phyloP scores from a whole-genome alignment of 2,329 filamentous ascomycete genomes.

The Nannizzia gypsea region DNA sequence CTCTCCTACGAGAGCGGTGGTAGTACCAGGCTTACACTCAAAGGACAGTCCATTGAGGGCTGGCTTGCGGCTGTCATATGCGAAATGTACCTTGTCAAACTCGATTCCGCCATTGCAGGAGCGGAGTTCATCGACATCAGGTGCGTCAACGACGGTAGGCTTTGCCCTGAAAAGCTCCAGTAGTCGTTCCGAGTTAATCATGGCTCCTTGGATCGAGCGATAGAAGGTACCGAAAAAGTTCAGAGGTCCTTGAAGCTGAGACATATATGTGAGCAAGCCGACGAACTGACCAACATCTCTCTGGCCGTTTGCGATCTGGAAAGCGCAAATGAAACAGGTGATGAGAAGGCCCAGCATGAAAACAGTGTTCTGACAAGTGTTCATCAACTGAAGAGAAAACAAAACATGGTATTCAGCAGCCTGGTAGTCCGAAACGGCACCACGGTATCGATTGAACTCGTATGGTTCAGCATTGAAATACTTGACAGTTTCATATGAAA shows the following conservation, averaged over 20 bases:
- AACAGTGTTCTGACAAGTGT: conserved; percentile 66
- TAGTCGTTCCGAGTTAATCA: conserved; percentile 94
- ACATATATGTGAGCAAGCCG: conserved; percentile 61
- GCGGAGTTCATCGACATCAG: conserved; percentile 50
- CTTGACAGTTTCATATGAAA: conserved; percentile 93
- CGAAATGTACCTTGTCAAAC: conserved; percentile 82
- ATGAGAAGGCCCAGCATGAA: conserved; percentile 66
- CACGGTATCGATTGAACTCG: conserved; percentile 61
- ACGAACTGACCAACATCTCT: conserved; percentile 61
- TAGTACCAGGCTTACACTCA: conserved; percentile 76
- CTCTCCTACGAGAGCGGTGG: conserved; percentile 89
- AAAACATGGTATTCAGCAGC: conserved; percentile 63
- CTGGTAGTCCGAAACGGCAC: conserved; percentile 60
- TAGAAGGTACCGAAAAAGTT: conserved; percentile 95
- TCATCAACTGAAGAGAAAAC: conserved; percentile 66
- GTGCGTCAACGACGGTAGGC: conserved; percentile 74
- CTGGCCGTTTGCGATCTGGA: conserved; percentile 58
- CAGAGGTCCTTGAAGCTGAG: conserved; percentile 65
- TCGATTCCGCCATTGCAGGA: conserved; percentile 68
- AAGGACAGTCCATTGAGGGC: conserved; percentile 77
- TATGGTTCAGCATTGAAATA: conserved; percentile 79
- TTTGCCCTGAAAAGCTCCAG: conserved; percentile 93
- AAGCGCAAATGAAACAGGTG: conserved; percentile 61
- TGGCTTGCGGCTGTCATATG: conserved; percentile 76
- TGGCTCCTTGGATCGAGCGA: conserved; percentile 83